A percentile compares a stretch with the other conserved stretches of the same genome.
Evolutionary conservation across 768 basidiomycete genomes (phyloP).

Genomic region (Mycena pura): DNA sequence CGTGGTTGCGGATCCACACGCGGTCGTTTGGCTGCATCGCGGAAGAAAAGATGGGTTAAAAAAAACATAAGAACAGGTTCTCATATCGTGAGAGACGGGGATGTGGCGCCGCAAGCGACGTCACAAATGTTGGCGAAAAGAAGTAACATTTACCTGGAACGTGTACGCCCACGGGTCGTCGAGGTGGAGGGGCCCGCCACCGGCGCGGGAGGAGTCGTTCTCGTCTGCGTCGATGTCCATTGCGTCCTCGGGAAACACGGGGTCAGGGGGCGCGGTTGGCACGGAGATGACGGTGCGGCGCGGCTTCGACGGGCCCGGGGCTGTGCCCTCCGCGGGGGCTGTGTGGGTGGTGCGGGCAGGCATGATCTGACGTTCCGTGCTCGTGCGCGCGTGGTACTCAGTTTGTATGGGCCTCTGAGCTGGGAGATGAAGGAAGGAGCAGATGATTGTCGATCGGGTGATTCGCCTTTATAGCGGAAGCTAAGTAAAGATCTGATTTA

Average conservation of each 20-base stretch:
- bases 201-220: not conserved
- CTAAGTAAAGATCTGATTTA: conserved; percentile 21
- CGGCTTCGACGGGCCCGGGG: conserved; percentile 16
- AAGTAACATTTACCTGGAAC: conserved; percentile 51
- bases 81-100: conserved; percentile 5
- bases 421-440: not conserved
- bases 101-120: conserved; percentile 4
- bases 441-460: conserved; percentile 16
- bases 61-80: conserved; percentile 8
- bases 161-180: conserved; percentile 60
- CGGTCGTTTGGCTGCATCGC: conserved; percentile 17
- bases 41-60: not conserved
- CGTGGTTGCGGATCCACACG: conserved; percentile 23
- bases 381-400: not conserved
- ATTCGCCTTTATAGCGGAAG: conserved; percentile 25
- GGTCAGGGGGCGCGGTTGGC: not conserved
- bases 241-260: conserved; percentile 11
- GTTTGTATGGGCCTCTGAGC: not conserved
- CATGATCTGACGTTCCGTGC: conserved; percentile 19
- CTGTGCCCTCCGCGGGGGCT: not conserved
- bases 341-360: conserved; percentile 15
- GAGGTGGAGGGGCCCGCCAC: conserved; percentile 32
- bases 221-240: conserved; percentile 16
- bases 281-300: not conserved
- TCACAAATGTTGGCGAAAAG: not conserved